Evolutionary conservation across 257 asterid species (phyloP), one percentile per base, ranked within the genome.

Genomic region (Thymus mandschuricus): DNA sequence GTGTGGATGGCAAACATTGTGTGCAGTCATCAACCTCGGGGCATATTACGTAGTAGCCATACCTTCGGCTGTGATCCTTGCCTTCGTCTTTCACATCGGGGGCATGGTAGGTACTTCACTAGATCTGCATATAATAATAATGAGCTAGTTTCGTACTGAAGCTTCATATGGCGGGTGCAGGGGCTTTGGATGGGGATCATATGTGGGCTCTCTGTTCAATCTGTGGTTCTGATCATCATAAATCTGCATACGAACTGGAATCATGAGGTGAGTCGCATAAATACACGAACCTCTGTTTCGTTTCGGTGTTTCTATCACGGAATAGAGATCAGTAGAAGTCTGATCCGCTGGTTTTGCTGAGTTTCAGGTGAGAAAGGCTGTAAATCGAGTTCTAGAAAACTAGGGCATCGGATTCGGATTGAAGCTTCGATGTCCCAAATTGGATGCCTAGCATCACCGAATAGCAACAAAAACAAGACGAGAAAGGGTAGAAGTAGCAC

Each of bases 181-280:
- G 96, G 95, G 21, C 89, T 88, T 64, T 90, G 97, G 97, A 79
- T 79, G 71, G 93, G 97, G 45, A 90, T 90, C 71, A 82, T 90
- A 30, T 79, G 85, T 62, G 92, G 86, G 64, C 87, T 86, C 21
- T 34, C 64, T 4, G 84, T 90, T 71, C 96, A 85, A 82, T 77
- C 80, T 54, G 75, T 85, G 69, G 91, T 89, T 8, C 84, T 90
- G 46, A 71, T 88, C 41, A 73, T 74, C 21, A 55, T 90, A 59
- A 88, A 86, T 75, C 40, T 88, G 2, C 71, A 48, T 75, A 86
- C 91, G 12, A 73, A 86, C 48, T 90, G 93, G 96, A 84, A 85
- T 57, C 30, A 41, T 41, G 91, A 86, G 92, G 95, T 86, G 40
- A 82, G 83, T 60, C 52, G 27, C 45, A 12, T 12, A 3, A 41